Evolutionary conservation across 257 asterid genomes (phyloP).

Genomic region (Oldenlandia corymbosa): DNA sequence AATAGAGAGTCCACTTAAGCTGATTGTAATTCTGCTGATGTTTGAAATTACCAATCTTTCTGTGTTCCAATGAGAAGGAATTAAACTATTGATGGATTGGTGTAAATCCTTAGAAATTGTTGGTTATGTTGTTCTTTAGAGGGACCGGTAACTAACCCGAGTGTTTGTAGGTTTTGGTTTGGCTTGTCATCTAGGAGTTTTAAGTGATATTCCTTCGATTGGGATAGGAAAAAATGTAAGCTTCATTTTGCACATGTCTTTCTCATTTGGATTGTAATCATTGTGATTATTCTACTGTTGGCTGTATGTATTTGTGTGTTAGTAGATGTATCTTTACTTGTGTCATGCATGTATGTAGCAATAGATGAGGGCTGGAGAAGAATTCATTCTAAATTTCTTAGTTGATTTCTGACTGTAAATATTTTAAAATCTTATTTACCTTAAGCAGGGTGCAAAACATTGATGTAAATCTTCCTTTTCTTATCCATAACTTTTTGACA

Average conservation of each 20-base stretch:
- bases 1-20: too few relatives aligned
- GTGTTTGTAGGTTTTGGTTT: conserved; percentile 68
- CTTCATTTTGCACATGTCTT: conserved; percentile 9
- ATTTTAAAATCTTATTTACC: not conserved
- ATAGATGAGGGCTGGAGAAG: not conserved
- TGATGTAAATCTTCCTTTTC: too few relatives aligned
- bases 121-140: not conserved
- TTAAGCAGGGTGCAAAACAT: not conserved
- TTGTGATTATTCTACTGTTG: not conserved
- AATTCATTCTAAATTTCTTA: not conserved
- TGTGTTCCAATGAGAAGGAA: not conserved
- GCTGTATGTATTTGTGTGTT: not conserved
- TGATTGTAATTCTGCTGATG: not conserved
- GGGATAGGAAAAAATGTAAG: conserved; percentile 89
- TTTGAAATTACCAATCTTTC: not conserved
- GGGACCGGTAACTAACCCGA: conserved; percentile 5
- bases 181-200: conserved; percentile 92
- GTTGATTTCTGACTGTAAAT: not conserved
- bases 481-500: not conserved
- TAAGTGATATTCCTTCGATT: conserved; percentile 72
- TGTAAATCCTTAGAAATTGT: not conserved
- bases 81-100: not conserved
- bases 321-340: not conserved
- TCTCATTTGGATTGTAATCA: not conserved
- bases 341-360: not conserved